Evolutionary conservation across 192 early-diverging fungal genomes (phyloP).

Genomic region (Rhizophagus sp.): DNA sequence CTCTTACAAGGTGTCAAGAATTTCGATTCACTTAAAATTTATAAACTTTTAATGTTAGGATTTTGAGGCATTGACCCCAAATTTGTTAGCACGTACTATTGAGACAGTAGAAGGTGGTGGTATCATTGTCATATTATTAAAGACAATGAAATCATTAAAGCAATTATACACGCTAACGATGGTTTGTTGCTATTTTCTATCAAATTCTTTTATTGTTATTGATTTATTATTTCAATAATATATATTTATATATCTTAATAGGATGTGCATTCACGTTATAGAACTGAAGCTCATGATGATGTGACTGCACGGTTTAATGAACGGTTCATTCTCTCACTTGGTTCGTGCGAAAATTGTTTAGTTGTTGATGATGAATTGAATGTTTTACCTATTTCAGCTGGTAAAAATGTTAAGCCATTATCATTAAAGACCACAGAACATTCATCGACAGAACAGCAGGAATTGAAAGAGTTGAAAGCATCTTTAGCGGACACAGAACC

Average conservation of each 20-base stretch:
- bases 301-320: constrained; percentile 97
- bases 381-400: constrained; percentile 90
- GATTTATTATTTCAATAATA: not conserved
- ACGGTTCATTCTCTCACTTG: constrained; percentile 93
- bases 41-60: constrained; percentile 52
- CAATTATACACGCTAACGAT: constrained; percentile 98
- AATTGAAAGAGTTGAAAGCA: constrained; percentile 81
- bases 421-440: constrained; percentile 46
- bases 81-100: constrained; percentile 92
- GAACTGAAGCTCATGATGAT: constrained; percentile 92
- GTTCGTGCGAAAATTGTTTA: constrained; percentile 82
- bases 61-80: constrained; percentile 98
- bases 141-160: constrained; percentile 94
- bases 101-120: constrained; percentile 99
- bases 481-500: constrained; percentile 92
- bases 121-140: constrained; percentile 88
- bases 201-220: not conserved
- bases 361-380: constrained; percentile 99
- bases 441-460: constrained; percentile 42
- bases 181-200: constrained; percentile 46
- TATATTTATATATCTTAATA: constrained; percentile 23
- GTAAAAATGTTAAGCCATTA: constrained; percentile 90
- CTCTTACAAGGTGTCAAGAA: not conserved
- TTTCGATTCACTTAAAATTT: constrained; percentile 17
- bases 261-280: constrained; percentile 95